Conservation (phyloP, 2,329 filamentous ascomycete genomes). For the Clonostachys sp. region DNA sequence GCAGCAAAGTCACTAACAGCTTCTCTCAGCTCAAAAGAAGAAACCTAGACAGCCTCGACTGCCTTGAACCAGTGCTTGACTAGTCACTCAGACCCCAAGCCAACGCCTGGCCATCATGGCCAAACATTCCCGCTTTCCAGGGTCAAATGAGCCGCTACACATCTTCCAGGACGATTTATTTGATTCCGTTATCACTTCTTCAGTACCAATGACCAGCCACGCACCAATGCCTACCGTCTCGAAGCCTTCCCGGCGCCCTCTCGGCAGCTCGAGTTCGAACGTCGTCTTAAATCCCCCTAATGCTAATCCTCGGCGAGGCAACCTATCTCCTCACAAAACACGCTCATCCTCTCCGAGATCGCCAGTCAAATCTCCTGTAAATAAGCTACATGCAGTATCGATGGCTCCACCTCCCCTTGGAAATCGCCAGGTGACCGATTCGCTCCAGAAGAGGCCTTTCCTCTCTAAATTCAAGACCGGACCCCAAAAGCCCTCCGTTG, state of each 20-base stretch:
- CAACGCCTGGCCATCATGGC: slow-evolving; percentile 42
- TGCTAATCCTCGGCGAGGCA: slow-evolving; percentile 20
- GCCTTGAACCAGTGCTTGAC: too few species aligned
- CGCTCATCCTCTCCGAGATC: slow-evolving; percentile 55
- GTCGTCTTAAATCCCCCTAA: slow-evolving; percentile 60
- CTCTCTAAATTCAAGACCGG: slow-evolving; percentile 56
- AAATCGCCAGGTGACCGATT: slow-evolving; percentile 55
- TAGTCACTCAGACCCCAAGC: too few species aligned
- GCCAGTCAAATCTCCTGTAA: slow-evolving; percentile 44
- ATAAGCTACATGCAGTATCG: slow-evolving; percentile 60
- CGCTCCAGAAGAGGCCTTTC: slow-evolving; percentile 65
- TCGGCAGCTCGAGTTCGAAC: slow-evolving; percentile 52
- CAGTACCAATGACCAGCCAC: slow-evolving; percentile 46
- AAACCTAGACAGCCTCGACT: too few species aligned
- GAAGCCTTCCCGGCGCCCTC: slow-evolving; percentile 41
- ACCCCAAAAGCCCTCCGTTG: slow-evolving; percentile 40
- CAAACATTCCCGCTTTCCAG: slow-evolving; percentile 41
- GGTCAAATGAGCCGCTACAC: slow-evolving; percentile 40
- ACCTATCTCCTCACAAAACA: slow-evolving; percentile 67
- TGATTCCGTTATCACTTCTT: slow-evolving; percentile 18
- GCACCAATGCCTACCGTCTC: slow-evolving; percentile 49
- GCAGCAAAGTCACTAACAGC: too few species aligned
- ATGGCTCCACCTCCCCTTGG: slow-evolving; percentile 59
- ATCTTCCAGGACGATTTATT: slow-evolving; percentile 50
- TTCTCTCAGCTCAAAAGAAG: too few species aligned